Conservation (phyloP, 345 rosid species). For the Raphanus raphanistrum region DNA sequence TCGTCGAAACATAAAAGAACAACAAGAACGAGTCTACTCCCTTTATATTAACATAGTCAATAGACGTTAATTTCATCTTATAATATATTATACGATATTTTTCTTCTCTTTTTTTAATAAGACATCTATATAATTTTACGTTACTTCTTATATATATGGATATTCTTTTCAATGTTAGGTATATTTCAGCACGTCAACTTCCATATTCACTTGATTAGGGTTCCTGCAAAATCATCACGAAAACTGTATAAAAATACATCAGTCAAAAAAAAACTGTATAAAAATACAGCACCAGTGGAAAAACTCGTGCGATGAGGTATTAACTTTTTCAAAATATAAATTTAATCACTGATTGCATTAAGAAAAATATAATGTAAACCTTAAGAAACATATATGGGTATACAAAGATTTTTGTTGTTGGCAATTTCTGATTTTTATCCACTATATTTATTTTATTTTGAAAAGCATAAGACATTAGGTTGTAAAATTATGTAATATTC, state of each 20-base stretch:
- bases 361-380: background rate
- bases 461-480: slow-evolving; percentile 3
- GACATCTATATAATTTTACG: background rate
- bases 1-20: slow-evolving; percentile 22
- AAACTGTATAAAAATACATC: background rate
- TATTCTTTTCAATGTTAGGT: background rate
- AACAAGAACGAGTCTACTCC: slow-evolving; percentile 20
- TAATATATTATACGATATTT: background rate
- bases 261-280: background rate
- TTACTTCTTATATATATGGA: background rate
- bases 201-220: slow-evolving; percentile 11
- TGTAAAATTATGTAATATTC: background rate
- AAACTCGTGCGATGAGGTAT: background rate
- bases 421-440: background rate
- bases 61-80: slow-evolving; percentile 9
- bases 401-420: background rate
- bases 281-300: background rate
- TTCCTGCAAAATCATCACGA: slow-evolving; percentile 33
- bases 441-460: background rate
- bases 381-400: background rate
- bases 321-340: background rate
- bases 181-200: slow-evolving; percentile 6
- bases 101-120: background rate
- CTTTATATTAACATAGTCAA: background rate
- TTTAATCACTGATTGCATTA: background rate